Percentiles rank a stretch among this genome's conserved stretches.
phyloP scores from a whole-genome alignment of 331 rosid genomes.

The Prunus yedoensis region DNA sequence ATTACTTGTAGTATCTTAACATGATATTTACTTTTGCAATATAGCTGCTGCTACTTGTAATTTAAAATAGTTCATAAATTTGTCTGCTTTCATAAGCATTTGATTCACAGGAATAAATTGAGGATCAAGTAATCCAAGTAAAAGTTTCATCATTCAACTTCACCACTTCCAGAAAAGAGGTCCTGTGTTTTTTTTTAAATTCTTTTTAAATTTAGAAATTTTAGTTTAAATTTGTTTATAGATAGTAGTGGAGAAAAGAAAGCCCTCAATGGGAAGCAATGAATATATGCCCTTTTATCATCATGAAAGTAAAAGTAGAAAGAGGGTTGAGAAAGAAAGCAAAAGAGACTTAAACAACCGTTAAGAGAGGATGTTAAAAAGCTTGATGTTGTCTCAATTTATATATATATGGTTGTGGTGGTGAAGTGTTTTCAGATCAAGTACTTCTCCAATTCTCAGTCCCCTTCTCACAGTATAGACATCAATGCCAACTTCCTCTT shows the following conservation, averaged over 20 bases:
- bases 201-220: not conserved
- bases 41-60: not conserved
- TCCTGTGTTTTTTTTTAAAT: no score
- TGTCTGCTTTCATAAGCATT: not conserved
- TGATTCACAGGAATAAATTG: constrained; percentile 5
- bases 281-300: constrained; percentile 57
- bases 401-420: not conserved
- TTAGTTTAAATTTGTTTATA: not conserved
- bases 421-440: not conserved
- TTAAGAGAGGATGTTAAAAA: constrained; percentile 18
- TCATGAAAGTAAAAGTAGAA: constrained; percentile 50
- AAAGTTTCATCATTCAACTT: constrained; percentile 14
- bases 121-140: constrained; percentile 11
- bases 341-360: constrained; percentile 25
- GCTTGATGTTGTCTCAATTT: constrained; percentile 30
- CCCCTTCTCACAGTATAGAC: not conserved
- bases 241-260: constrained; percentile 29
- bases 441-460: not conserved
- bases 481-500: constrained; percentile 46
- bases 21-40: not conserved
- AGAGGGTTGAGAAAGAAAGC: constrained; percentile 31
- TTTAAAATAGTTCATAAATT: not conserved
- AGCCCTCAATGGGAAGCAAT: constrained; percentile 62
- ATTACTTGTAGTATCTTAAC: not conserved
- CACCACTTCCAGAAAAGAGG: not conserved